Base-by-base conservation (phyloP, 371 early-diverging fungal genomes). In the Rhizopus delemar region DNA sequence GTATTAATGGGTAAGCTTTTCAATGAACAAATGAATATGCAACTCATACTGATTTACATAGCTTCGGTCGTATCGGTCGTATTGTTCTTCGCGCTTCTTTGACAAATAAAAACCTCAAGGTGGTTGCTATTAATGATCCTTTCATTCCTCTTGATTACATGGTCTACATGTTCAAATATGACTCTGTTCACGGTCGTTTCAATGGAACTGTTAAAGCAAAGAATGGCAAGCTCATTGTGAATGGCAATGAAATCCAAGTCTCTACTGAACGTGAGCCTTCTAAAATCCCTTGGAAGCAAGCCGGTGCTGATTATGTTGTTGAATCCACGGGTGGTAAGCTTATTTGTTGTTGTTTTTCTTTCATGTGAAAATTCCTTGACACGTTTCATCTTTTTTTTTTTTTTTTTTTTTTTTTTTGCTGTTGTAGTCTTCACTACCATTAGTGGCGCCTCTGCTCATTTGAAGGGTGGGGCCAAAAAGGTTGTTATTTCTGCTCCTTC, bases 401-500 rank as follows among this genome's bases (percentile, higher is more conserved):
- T 97, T 96, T 81, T 92, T 96, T 56, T 92, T 93, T 45, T 97
- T 36, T 31, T 16, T n/a, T n/a, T n/a, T n/a, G n/a, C n/a, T n/a
- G n/a, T n/a, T 28, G 33, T 99, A 77, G 93, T 97, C 66, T 99
- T 99, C 89, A 96, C 93, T 69, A 90, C 93, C 62, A 78, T 71
- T 49, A 95, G 94, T 31, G 90, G 92, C 83, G 96, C 96, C 57
- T 75, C 75, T 29, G 86, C 84, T 58, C 99, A 99, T 78, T 73
- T 96, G 62, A 77, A 85, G 66, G 73, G 70, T 60, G 98, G 97
- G 60, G 98, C 94, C 80, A 96, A 97, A 89, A 92, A 92, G 86
- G 99, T 99, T 57, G 86, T 99, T 77, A 97, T 99, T 83, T 93
- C 97, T 57, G 99, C 99, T 46, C 99, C 99, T 55, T 95, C 96